phyloP scores from a whole-genome alignment of 2,329 filamentous ascomycete species.

The Cladosporium sp. region DNA sequence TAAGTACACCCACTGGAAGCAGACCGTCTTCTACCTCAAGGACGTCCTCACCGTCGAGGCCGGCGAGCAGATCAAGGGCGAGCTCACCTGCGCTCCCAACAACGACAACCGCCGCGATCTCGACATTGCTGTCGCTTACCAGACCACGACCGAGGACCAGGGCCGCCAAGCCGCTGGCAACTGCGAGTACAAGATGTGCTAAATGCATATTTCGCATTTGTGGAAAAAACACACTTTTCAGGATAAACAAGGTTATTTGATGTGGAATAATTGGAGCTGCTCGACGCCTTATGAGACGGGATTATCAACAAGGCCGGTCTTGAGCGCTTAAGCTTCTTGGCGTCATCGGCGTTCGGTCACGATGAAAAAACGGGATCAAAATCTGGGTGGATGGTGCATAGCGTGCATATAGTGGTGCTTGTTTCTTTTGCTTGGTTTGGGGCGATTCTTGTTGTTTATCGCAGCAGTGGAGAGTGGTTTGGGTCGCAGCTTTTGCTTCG shows the following conservation, averaged over 20 bases:
- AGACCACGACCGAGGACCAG: slow-evolving; percentile 70
- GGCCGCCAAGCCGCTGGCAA: slow-evolving; percentile 64
- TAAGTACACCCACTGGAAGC: slow-evolving; percentile 99
- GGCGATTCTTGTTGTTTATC: neutral
- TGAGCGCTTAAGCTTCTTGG: slow-evolving; percentile 7
- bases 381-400: slow-evolving; percentile 12
- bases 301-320: slow-evolving; percentile 6
- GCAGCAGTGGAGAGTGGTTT: slow-evolving; percentile 13
- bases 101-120: slow-evolving; percentile 91
- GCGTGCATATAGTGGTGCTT: slow-evolving; percentile 18
- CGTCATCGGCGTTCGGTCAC: slow-evolving; percentile 11
- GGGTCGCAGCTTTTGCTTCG: slow-evolving; percentile 36
- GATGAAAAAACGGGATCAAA: slow-evolving; percentile 3
- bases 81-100: slow-evolving; percentile 80
- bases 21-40: slow-evolving; percentile 96
- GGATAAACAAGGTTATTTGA: slow-evolving; percentile 7
- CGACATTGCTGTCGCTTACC: slow-evolving; percentile 83
- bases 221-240: neutral
- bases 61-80: slow-evolving; percentile 72
- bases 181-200: slow-evolving; percentile 72
- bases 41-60: slow-evolving; percentile 89
- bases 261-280: neutral
- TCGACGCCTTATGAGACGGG: slow-evolving; percentile 14
- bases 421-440: neutral
- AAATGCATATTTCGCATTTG: slow-evolving; percentile 13